Percentiles rank a stretch among this genome's conserved stretches.
Evolutionary conservation across 2,329 filamentous ascomycete species (phyloP).

Genomic region (Xylaria sp.): DNA sequence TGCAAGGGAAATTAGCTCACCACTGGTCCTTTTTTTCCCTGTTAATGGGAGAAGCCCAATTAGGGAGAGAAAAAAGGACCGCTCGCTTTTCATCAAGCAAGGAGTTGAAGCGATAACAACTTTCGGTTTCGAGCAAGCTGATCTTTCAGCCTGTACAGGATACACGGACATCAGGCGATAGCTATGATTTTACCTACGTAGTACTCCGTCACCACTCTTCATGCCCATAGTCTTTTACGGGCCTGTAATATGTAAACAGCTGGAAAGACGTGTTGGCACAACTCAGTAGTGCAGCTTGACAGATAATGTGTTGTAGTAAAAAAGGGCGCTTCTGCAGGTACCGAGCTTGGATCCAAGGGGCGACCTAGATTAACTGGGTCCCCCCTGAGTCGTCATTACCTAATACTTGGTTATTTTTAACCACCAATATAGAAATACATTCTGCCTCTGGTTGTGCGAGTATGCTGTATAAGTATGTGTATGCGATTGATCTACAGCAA

Average conservation of each 20-base stretch:
- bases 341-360: conserved; percentile 21
- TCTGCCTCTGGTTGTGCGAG: too few species aligned
- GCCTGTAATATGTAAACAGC: conserved; percentile 20
- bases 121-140: conserved; percentile 7
- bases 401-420: neutral
- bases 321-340: conserved; percentile 41
- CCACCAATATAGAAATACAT: too few species aligned
- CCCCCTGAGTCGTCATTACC: conserved; percentile 6
- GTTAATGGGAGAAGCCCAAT: conserved; percentile 8
- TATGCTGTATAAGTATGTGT: too few species aligned
- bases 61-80: conserved; percentile 5
- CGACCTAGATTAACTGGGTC: neutral
- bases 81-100: conserved; percentile 4
- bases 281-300: neutral
- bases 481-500: neutral
- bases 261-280: conserved; percentile 1
- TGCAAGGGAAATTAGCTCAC: conserved; percentile 33
- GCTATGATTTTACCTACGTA: neutral
- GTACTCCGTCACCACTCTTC: too few species aligned
- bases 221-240: neutral
- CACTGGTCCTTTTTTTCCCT: conserved; percentile 9
- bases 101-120: conserved; percentile 13
- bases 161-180: too few species aligned
- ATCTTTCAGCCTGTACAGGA: conserved; percentile 12
- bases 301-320: conserved; percentile 13